Conservation (phyloP, 345 rosid genomes). For the Murraya paniculata region DNA sequence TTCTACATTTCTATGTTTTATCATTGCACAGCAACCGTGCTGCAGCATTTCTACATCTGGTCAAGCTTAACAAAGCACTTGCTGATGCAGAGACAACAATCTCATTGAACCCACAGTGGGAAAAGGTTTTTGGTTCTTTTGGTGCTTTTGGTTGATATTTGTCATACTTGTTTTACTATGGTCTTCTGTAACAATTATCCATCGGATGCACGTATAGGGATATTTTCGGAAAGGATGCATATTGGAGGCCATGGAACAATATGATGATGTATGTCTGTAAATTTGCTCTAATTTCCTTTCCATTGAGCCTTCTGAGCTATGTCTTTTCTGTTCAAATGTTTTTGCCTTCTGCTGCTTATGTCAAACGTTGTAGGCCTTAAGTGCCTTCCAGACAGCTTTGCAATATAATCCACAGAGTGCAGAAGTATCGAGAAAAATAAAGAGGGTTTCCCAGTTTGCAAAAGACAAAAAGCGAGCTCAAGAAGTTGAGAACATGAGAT, state of each 20-base stretch:
- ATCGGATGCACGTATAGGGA: slow-evolving; percentile 49
- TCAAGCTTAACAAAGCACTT: slow-evolving; percentile 89
- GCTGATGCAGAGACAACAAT: slow-evolving; percentile 90
- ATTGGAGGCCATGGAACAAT: slow-evolving; percentile 91
- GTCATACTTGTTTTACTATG: neutral
- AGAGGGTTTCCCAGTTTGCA: slow-evolving; percentile 63
- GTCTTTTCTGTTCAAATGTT: too few relatives aligned
- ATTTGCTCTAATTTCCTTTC: slow-evolving; percentile 5
- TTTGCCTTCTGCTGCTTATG: slow-evolving; percentile 4
- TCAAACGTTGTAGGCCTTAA: slow-evolving; percentile 51
- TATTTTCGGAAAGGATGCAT: slow-evolving; percentile 96
- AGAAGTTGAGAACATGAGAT: slow-evolving; percentile 78
- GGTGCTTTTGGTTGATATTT: neutral
- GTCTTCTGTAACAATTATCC: neutral
- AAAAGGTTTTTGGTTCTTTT: slow-evolving; percentile 51
- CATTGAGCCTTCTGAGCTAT: neutral
- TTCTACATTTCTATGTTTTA: slow-evolving; percentile 10
- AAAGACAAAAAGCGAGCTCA: slow-evolving; percentile 79
- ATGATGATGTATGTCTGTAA: slow-evolving; percentile 60
- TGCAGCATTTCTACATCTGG: slow-evolving; percentile 87
- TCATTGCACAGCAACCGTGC: slow-evolving; percentile 76
- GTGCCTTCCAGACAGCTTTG: slow-evolving; percentile 71
- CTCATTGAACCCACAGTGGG: slow-evolving; percentile 84
- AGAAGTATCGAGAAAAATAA: slow-evolving; percentile 85
- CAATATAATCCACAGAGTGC: slow-evolving; percentile 77